Evolutionary conservation across 805 yeast species (phyloP).

Genomic region (Candida pseudofarinosa): DNA sequence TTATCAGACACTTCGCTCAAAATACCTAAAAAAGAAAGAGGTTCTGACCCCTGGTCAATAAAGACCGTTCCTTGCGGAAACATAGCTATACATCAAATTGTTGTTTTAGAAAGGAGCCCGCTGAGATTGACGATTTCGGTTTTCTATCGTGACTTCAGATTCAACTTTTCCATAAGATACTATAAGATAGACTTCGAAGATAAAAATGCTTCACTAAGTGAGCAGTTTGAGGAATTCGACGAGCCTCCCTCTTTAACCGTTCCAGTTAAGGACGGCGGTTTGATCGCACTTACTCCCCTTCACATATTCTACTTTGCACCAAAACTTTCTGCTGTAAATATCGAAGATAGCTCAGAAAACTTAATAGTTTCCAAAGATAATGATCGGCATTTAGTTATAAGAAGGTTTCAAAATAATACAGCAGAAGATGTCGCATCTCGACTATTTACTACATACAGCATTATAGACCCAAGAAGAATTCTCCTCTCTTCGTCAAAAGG

Average conservation of each 20-base stretch:
- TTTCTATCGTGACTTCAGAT: constrained; percentile 31
- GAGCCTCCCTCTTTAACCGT: constrained; percentile 26
- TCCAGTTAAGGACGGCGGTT: constrained; percentile 20
- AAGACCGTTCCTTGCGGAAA: constrained; percentile 15
- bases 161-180: constrained; percentile 27
- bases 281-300: constrained; percentile 22
- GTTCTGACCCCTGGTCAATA: background rate
- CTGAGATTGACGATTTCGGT: constrained; percentile 17
- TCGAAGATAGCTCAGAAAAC: background rate
- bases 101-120: constrained; percentile 4
- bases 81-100: constrained; percentile 15
- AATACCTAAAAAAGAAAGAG: background rate
- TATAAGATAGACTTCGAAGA: constrained; percentile 15
- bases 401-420: background rate
- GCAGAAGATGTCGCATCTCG: constrained; percentile 8
- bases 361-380: background rate
- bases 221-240: constrained; percentile 26
- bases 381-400: constrained; percentile 7
- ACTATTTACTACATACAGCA: constrained; percentile 6
- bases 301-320: constrained; percentile 27
- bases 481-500: constrained; percentile 28
- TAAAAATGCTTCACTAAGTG: background rate
- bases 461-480: constrained; percentile 25
- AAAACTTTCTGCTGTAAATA: constrained; percentile 4
- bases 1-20: background rate